Conservation (phyloP, 495 filamentous ascomycete species). For the Jackrogersella multiformis region DNA sequence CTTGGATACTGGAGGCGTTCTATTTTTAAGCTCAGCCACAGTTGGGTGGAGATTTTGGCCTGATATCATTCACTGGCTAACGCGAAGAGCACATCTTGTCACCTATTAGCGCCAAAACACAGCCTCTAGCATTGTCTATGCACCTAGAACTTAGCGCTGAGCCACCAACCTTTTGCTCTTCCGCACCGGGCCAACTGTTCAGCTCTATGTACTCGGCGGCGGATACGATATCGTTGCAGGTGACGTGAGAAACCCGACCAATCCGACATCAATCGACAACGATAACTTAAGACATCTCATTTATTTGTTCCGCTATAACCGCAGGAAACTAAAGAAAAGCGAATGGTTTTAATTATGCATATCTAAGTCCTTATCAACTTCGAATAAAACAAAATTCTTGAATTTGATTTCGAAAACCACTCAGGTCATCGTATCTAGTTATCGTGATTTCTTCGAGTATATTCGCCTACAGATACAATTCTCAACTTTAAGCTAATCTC, state of each 20-base stretch:
- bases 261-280: neutral
- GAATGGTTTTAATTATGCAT: neutral
- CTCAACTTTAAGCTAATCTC: neutral
- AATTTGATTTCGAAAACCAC: neutral
- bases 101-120: conserved; percentile 7
- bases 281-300: conserved; percentile 5
- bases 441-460: conserved; percentile 17
- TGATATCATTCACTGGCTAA: neutral
- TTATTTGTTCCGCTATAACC: conserved; percentile 25
- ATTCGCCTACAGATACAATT: neutral
- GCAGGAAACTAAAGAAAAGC: conserved; percentile 6
- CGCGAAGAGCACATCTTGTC: conserved; percentile 1
- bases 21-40: conserved; percentile 44
- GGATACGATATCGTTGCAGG: neutral
- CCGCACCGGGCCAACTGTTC: neutral
- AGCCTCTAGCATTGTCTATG: conserved; percentile 5
- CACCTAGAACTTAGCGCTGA: conserved; percentile 7
- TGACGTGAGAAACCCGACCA: neutral
- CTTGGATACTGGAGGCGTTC: neutral
- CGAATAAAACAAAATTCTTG: too few relatives aligned
- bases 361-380: too few relatives aligned
- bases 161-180: conserved; percentile 26
- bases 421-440: neutral
- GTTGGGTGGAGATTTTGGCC: neutral
- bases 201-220: neutral